Evolutionary conservation across 2,329 filamentous ascomycete species (phyloP).

Genomic region (Aspergillus sp.): DNA sequence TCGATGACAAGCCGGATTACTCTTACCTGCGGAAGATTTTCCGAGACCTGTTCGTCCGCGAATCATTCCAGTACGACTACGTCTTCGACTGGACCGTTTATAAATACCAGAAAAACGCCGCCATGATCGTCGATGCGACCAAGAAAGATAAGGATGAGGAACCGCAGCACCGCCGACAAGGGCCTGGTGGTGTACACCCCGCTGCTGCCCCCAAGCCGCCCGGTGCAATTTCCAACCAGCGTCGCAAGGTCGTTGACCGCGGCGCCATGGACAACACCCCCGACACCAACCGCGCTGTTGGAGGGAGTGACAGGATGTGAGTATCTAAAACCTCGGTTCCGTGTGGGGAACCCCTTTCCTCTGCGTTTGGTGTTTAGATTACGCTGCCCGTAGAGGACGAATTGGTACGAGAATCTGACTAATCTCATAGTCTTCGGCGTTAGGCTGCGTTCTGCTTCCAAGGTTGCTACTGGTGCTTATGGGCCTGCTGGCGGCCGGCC

Average conservation of each 20-base stretch:
- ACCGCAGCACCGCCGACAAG: constrained; percentile 60
- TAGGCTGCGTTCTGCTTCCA: constrained; percentile 77
- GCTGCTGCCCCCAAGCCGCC: constrained; percentile 54
- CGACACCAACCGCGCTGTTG: constrained; percentile 65
- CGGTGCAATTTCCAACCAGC: constrained; percentile 62
- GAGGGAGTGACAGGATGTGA: constrained; percentile 92
- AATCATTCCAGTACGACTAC: constrained; percentile 99
- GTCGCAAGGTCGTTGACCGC: constrained; percentile 75
- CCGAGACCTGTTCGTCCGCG: constrained; percentile 96
- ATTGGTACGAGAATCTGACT: constrained; percentile 64
- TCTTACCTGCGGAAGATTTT: constrained; percentile 99
- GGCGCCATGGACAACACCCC: constrained; percentile 58
- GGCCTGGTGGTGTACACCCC: no score
- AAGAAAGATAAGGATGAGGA: constrained; percentile 66
- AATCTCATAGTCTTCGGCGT: constrained; percentile 74
- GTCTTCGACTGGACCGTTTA: constrained; percentile 99
- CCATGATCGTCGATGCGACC: constrained; percentile 79
- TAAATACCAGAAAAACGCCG: constrained; percentile 99
- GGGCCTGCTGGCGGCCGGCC: constrained; percentile 41
- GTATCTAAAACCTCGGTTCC: constrained; percentile 64
- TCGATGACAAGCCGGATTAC: constrained; percentile 99
- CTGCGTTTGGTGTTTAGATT: constrained; percentile 70
- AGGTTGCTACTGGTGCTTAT: constrained; percentile 50
- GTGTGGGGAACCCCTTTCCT: constrained; percentile 72
- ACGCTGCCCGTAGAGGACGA: constrained; percentile 62